Evolutionary conservation across 2,329 filamentous ascomycete species (phyloP).

Genomic region (Trichophyton schoenleinii): DNA sequence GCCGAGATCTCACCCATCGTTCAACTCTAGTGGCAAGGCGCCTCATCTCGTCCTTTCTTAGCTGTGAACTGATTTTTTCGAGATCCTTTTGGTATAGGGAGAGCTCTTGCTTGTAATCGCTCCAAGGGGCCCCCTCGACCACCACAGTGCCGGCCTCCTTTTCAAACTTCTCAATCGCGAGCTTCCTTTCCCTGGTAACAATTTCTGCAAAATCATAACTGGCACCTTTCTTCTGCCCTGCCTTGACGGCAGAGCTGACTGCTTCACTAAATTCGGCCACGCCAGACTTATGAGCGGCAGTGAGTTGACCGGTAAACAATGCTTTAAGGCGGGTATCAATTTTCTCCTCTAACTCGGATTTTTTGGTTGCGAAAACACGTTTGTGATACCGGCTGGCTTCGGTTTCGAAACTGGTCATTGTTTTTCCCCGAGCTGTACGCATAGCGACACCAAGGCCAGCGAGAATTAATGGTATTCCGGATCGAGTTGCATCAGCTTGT

Average conservation of each 20-base stretch:
- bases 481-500: constrained; percentile 59
- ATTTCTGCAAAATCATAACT: constrained; percentile 93
- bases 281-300: constrained; percentile 77
- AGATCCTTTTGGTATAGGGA: constrained; percentile 78
- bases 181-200: constrained; percentile 68
- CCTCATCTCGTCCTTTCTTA: constrained; percentile 93
- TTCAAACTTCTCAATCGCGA: constrained; percentile 62
- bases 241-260: constrained; percentile 75
- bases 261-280: constrained; percentile 75
- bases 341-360: constrained; percentile 70
- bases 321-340: constrained; percentile 79
- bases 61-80: constrained; percentile 68
- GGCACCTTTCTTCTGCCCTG: constrained; percentile 80
- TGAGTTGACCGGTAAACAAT: constrained; percentile 77
- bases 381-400: constrained; percentile 95
- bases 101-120: constrained; percentile 69
- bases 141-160: constrained; percentile 59
- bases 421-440: constrained; percentile 56
- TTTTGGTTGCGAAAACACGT: constrained; percentile 79
- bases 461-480: constrained; percentile 63
- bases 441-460: constrained; percentile 62
- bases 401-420: constrained; percentile 71
- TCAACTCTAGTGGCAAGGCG: constrained; percentile 81
- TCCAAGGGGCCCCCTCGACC: constrained; percentile 76
- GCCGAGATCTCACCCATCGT: constrained; percentile 78